These are phyloP conservation scores for Suhomyces wounanorum DNA, from an alignment of 1,139 yeast genomes.

Conservation along the genomic window DNA sequence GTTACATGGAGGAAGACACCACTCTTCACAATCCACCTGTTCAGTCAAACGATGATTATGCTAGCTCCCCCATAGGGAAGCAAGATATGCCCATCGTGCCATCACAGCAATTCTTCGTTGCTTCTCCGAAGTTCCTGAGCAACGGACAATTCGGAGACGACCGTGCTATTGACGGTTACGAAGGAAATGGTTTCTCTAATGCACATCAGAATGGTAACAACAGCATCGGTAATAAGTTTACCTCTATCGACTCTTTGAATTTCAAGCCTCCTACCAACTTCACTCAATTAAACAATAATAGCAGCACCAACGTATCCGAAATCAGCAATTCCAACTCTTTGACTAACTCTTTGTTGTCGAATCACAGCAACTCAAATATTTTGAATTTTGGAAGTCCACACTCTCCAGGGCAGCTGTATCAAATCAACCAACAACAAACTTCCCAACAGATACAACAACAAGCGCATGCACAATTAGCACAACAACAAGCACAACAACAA, in stretches of 20 bases:
- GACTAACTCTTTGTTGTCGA: conserved; percentile 28
- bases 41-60: conserved; percentile 11
- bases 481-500: conserved; percentile 14
- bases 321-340: conserved; percentile 30
- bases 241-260: conserved; percentile 41
- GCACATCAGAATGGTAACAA: conserved; percentile 3
- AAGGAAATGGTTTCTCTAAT: conserved; percentile 9
- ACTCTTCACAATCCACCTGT: conserved; percentile 22
- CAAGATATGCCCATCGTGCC: conserved; percentile 14
- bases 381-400: conserved; percentile 11
- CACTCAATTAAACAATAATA: conserved; percentile 45
- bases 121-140: conserved; percentile 32
- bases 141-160: conserved; percentile 20
- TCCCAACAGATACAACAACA: conserved; percentile 18
- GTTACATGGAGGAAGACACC: conserved; percentile 48
- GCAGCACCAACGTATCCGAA: conserved; percentile 44
- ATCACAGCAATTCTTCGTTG: conserved; percentile 13
- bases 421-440: conserved; percentile 14
- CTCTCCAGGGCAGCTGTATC: conserved; percentile 16
- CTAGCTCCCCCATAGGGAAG: conserved; percentile 10
- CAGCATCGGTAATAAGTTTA: conserved; percentile 26
- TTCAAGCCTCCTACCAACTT: conserved; percentile 48
- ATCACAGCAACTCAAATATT: conserved; percentile 21
- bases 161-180: conserved; percentile 17
- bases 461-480: conserved; percentile 18